Percentiles rank a stretch among this genome's conserved stretches.
phyloP scores from a whole-genome alignment of 208 protist species.

The Herpetomonas muscarum region DNA sequence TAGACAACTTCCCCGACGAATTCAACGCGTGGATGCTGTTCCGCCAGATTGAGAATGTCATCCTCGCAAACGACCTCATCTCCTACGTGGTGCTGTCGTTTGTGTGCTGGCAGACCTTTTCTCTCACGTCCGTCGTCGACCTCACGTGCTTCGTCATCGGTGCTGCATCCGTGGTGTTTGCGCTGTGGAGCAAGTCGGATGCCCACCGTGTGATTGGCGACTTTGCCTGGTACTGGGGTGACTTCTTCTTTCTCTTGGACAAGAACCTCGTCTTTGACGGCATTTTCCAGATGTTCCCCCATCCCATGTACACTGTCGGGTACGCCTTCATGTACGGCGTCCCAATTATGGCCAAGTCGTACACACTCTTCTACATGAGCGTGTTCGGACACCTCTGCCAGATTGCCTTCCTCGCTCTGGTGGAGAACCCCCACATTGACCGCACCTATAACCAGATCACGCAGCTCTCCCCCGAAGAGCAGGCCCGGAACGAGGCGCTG shows the following conservation, averaged over 20 bases:
- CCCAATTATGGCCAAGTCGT: conserved; percentile 86
- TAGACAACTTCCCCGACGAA: conserved; percentile 60
- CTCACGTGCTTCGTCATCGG: conserved; percentile 74
- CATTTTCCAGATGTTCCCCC: conserved; percentile 94
- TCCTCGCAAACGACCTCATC: conserved; percentile 89
- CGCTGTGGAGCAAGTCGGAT: conserved; percentile 92
- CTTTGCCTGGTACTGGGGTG: conserved; percentile 96
- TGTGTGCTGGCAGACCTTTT: conserved; percentile 55
- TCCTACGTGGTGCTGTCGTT: conserved; percentile 74
- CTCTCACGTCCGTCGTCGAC: conserved; percentile 29
- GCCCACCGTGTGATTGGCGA: conserved; percentile 95
- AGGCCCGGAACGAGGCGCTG: conserved; percentile 36
- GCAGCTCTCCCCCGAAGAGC: conserved; percentile 27
- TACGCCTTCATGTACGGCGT: conserved; percentile 94
- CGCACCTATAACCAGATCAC: conserved; percentile 53
- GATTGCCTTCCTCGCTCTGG: conserved; percentile 88
- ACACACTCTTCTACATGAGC: conserved; percentile 90
- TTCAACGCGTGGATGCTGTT: conserved; percentile 96
- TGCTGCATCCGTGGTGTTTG: conserved; percentile 69
- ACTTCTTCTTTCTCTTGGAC: conserved; percentile 96
- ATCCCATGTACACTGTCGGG: conserved; percentile 95
- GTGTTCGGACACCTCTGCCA: conserved; percentile 92
- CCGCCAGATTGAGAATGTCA: conserved; percentile 89
- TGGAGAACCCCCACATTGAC: conserved; percentile 92
- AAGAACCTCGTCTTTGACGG: conserved; percentile 92